A percentile compares a stretch with the other conserved stretches of the same genome.
Evolutionary conservation across 2,329 filamentous ascomycete species (phyloP).

Genomic region (Colletotrichum musae): DNA sequence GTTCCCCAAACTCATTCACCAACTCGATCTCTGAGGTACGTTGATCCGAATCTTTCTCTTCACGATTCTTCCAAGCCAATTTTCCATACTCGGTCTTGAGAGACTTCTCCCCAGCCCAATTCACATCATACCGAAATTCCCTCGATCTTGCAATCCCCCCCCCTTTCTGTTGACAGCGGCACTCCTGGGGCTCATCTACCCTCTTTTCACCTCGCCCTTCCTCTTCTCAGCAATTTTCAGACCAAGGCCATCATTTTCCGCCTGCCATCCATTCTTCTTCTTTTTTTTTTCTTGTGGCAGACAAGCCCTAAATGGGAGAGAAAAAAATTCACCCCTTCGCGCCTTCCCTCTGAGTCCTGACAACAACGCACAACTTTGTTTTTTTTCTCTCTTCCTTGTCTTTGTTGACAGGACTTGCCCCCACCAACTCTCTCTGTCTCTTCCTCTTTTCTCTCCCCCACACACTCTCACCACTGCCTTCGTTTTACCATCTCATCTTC

Average conservation of each 20-base stretch:
- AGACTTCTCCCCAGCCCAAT: background rate
- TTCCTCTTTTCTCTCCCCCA: constrained; percentile 7
- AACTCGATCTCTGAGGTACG: constrained; percentile 17
- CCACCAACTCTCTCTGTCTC: background rate
- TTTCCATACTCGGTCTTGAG: too few species aligned
- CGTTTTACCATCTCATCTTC: background rate
- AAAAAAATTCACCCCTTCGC: constrained; percentile 1
- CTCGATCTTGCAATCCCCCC: background rate
- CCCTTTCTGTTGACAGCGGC: background rate
- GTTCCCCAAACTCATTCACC: constrained; percentile 8
- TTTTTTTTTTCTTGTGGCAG: background rate
- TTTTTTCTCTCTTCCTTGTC: background rate
- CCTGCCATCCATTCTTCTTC: background rate
- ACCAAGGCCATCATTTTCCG: background rate
- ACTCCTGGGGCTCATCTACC: too few species aligned
- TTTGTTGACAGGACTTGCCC: constrained; percentile 20
- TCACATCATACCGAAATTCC: background rate
- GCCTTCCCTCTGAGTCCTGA: constrained; percentile 18
- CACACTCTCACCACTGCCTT: constrained; percentile 1
- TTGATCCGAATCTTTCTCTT: background rate
- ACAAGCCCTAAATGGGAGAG: background rate
- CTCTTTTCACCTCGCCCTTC: background rate
- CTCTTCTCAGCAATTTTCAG: background rate
- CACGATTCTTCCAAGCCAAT: background rate
- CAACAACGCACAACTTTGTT: constrained; percentile 10